These are phyloP conservation scores for Colletotrichum orchidophilum DNA, from an alignment of 2,329 filamentous ascomycete species.

Conservation along the genomic window DNA sequence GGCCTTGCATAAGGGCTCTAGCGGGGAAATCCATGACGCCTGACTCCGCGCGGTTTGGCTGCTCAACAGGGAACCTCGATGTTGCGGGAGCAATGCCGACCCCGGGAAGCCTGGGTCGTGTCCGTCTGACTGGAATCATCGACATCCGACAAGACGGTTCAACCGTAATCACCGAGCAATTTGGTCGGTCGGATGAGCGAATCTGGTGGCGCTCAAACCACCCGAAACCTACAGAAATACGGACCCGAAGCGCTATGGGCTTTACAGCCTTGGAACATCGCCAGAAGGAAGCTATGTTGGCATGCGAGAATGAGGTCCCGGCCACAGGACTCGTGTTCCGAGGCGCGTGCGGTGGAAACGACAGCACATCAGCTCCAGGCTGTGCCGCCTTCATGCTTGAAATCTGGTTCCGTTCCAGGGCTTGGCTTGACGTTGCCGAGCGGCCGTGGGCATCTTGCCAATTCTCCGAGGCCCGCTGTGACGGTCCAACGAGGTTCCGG, in stretches of 20 bases:
- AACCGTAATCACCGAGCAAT: constrained; percentile 16
- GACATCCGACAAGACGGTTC: constrained; percentile 24
- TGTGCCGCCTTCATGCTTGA: constrained; percentile 25
- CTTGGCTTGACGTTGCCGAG: constrained; percentile 16
- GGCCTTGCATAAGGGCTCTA: neutral
- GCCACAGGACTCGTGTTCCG: neutral
- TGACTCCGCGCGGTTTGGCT: constrained; percentile 13
- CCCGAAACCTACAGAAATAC: constrained; percentile 20
- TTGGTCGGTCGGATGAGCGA: constrained; percentile 20
- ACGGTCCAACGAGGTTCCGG: constrained; percentile 5
- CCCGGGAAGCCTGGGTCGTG: constrained; percentile 12
- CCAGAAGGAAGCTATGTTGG: neutral
- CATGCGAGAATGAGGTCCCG: neutral
- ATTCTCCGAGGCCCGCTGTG: constrained; percentile 12
- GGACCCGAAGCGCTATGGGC: neutral
- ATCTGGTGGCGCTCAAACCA: constrained; percentile 12
- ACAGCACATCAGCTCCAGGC: constrained; percentile 4
- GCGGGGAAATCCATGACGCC: constrained; percentile 24
- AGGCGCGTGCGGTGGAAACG: constrained; percentile 13
- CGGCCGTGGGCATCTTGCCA: constrained; percentile 1
- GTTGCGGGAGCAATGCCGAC: constrained; percentile 7
- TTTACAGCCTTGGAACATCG: neutral
- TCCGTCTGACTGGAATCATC: constrained; percentile 12
- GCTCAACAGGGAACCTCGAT: neutral
- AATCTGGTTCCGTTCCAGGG: constrained; percentile 6